Base-by-base conservation (phyloP, 768 basidiomycete species). In the Suillus paluster region DNA sequence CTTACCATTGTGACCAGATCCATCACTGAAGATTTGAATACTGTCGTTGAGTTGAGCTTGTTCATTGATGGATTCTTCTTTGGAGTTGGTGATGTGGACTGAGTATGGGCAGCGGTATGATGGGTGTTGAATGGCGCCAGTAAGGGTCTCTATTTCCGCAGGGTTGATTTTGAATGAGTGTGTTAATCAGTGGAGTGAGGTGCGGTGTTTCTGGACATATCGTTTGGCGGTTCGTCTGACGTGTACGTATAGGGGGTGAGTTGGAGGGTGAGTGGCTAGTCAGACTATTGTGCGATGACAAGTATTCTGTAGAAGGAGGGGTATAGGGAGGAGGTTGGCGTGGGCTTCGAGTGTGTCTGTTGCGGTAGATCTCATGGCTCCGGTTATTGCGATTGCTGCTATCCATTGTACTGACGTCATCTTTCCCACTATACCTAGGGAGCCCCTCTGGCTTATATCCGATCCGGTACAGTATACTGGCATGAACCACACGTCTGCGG, bases 361-460 rank as follows among this genome's bases (percentile, higher is more conserved):
- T 6, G 70, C 63, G 1, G 70, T 64, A 3, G 67, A 45, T 3
- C 55, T 9, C 58, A 70, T 56, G 9, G 58, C 66, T 8, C 68
- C 66, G 1, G 63, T 67, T n/a, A 66, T 67, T 3, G 49, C 36
- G 6, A 61, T 23, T 6, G 48, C 25, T 3, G 66, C 62, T 34
- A 59, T 33, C 39, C 52, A 0, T 41, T 59, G 58, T 2, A 59
- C 58, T 7, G 58, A 4, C 30, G 23, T 6, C n/a, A n/a, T n/a
- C n/a, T 49, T 56, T 10, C 56, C 34, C 5, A 63, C 27, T 1
- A n/a, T n/a, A n/a, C 67, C 62, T 27, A 39, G 19, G 0, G 57
- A 5, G 59, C 64, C 15, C 36, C 50, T 2, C 34, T 23, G 49
- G n/a, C n/a, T n/a, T n/a, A n/a, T n/a, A 30, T 27, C 42, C 44